Percentiles rank a stretch among this genome's conserved stretches.
phyloP scores from a whole-genome alignment of 139 green algal species.

The Coccomyxa sp. region DNA sequence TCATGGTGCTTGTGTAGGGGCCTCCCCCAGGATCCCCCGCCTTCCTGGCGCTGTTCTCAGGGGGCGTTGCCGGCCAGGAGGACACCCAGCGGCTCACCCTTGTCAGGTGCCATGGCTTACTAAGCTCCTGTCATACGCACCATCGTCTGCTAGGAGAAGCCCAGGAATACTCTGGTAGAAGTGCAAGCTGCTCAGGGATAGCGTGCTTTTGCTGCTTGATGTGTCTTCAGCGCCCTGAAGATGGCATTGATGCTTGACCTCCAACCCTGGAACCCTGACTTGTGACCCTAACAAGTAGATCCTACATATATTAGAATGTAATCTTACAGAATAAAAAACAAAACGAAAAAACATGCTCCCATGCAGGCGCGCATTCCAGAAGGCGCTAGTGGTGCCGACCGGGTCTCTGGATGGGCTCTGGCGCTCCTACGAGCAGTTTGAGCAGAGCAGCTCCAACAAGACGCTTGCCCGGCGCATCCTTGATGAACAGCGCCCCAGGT shows the following conservation, averaged over 20 bases:
- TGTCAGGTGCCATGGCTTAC: conserved; percentile 30
- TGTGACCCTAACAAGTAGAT: too few relatives aligned
- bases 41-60: conserved; percentile 58
- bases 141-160: too few relatives aligned
- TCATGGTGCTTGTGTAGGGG: too few relatives aligned
- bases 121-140: too few relatives aligned
- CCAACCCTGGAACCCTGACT: background rate
- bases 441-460: conserved; percentile 55
- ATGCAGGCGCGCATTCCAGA: conserved; percentile 67
- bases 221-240: background rate
- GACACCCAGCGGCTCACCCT: conserved; percentile 36
- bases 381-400: conserved; percentile 72
- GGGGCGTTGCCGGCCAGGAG: conserved; percentile 57
- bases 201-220: too few relatives aligned
- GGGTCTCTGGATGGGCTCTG: conserved; percentile 76
- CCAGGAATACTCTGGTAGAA: too few relatives aligned
- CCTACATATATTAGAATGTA: background rate
- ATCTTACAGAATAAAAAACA: background rate
- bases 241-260: background rate
- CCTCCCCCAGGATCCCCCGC: conserved; percentile 53
- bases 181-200: too few relatives aligned
- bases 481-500: conserved; percentile 75
- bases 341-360: background rate
- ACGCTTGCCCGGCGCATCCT: conserved; percentile 59
- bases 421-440: conserved; percentile 84